phyloP scores from a whole-genome alignment of 192 early-diverging fungal genomes.

The Martensiomyces pterosporus region DNA sequence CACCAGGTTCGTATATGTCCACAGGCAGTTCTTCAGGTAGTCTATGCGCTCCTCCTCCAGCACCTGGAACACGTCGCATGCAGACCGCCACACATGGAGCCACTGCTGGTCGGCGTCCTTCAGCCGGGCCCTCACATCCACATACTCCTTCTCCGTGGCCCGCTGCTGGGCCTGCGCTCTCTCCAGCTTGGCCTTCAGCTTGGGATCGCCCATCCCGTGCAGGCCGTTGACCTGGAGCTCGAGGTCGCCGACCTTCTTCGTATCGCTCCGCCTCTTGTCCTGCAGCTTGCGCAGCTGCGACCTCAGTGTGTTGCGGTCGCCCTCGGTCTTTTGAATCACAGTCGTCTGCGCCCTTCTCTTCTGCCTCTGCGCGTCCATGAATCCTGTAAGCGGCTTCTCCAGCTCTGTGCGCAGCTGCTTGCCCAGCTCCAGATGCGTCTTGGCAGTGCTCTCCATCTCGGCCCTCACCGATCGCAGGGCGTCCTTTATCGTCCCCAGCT shows the following conservation, averaged over 20 bases:
- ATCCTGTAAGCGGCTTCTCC: slow-evolving; percentile 56
- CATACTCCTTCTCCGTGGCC: slow-evolving; percentile 44
- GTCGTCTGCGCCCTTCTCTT: slow-evolving; percentile 53
- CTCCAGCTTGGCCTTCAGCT: slow-evolving; percentile 40
- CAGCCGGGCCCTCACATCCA: slow-evolving; percentile 21
- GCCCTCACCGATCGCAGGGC: slow-evolving; percentile 55
- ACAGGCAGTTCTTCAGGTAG: slow-evolving; percentile 60
- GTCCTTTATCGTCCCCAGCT: slow-evolving; percentile 59
- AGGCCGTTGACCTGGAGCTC: slow-evolving; percentile 42
- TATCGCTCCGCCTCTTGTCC: slow-evolving; percentile 55
- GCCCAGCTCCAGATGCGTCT: slow-evolving; percentile 60
- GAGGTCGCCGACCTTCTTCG: slow-evolving; percentile 49
- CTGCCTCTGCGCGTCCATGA: slow-evolving; percentile 63
- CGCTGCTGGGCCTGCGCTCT: slow-evolving; percentile 34
- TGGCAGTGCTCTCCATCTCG: slow-evolving; percentile 62
- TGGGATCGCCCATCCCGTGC: slow-evolving; percentile 38
- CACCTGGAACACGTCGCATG: slow-evolving; percentile 46
- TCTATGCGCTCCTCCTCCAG: slow-evolving; percentile 74
- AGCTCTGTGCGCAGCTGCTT: slow-evolving; percentile 60
- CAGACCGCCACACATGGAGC: slow-evolving; percentile 44
- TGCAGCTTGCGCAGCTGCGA: slow-evolving; percentile 51
- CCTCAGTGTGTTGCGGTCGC: slow-evolving; percentile 39
- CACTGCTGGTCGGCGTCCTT: slow-evolving; percentile 48
- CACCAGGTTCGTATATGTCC: slow-evolving; percentile 70
- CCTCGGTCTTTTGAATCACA: slow-evolving; percentile 48